These are phyloP conservation scores for Aquilaria malaccensis DNA, from an alignment of 345 rosid genomes.

Conservation along the genomic window DNA sequence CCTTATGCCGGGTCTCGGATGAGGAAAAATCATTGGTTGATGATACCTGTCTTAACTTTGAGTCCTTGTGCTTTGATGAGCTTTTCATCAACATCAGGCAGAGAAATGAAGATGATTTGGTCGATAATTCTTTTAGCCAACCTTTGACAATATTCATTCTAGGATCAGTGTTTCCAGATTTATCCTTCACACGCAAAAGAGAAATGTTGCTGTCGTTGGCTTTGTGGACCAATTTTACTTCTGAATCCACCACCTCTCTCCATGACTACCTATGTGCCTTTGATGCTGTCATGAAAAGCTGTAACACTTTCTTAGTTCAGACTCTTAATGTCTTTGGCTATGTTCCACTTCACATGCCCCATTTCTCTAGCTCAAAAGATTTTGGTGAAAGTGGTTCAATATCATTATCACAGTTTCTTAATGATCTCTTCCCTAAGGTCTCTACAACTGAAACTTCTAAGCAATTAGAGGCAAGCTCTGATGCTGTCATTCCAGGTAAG, in stretches of 20 bases:
- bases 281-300: conserved; percentile 46
- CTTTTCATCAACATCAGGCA: conserved; percentile 43
- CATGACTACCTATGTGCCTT: conserved; percentile 72
- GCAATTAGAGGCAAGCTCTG: conserved; percentile 20
- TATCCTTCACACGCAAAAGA: conserved; percentile 44
- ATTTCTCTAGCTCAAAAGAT: conserved; percentile 17
- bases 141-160: conserved; percentile 50
- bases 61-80: conserved; percentile 69
- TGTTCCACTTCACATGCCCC: conserved; percentile 35
- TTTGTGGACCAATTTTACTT: conserved; percentile 54
- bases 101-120: conserved; percentile 27
- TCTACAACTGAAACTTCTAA: conserved; percentile 25
- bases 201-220: conserved; percentile 47
- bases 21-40: conserved; percentile 41
- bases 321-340: conserved; percentile 30
- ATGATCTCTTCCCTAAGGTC: conserved; percentile 22
- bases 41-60: conserved; percentile 60
- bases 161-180: conserved; percentile 55
- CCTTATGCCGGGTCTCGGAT: conserved; percentile 44
- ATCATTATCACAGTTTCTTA: conserved; percentile 39
- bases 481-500: conserved; percentile 16
- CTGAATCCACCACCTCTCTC: conserved; percentile 49
- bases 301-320: conserved; percentile 44
- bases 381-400: conserved; percentile 21
- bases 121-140: conserved; percentile 29